Evolutionary conservation across 192 early-diverging fungal genomes (phyloP), one percentile per base, ranked within the genome.

Genomic region (Gorgonomyces haynaldii): DNA sequence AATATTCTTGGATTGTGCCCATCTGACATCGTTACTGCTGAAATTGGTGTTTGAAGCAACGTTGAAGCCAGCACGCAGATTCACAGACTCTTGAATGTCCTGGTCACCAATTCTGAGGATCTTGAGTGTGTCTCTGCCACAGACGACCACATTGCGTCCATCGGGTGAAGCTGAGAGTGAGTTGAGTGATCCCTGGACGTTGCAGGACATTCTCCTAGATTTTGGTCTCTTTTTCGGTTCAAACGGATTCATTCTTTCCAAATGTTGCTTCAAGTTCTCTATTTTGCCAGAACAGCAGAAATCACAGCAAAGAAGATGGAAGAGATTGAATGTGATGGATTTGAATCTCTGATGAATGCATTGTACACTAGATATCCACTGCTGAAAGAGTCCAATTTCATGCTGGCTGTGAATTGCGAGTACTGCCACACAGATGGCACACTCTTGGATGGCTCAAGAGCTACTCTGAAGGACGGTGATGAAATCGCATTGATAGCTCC

Each of bases 1-100:
- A 22, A 68, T 66, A 39, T 67, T 72, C 19, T 81, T 67, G 70
- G 61, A 42, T 46, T 49, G 45, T 17, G 79, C 84, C 86, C 86
- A 89, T 45, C 83, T 83, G 13, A 85, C 83, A 59, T 89, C 86
- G 39, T 72, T 85, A 38, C 67, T 76, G 50, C 66, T 65, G 41
- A 69, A 70, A 50, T 70, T 82, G 8, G 67, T 53, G 45, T 62
- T 77, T 16, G 58, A 41, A n/a, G n/a, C n/a, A n/a, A n/a, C n/a
- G 37, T 72, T 65, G 23, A 67, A 64, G 4, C 70, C 79, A 3
- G 66, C 62, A 41, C 81, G 68, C n/a, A 89, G 55, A 53, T 86
- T 85, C 29, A 78, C 37, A 19, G 56, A 50, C 35, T 89, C 86
- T 19, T 62, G 45, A 21, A 19, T 16, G 21, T 47, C 28, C 21